Evolutionary conservation across 176 grass and related monocot species (phyloP), one percentile per base, ranked within the genome.

Genomic region (Themeda triandra): DNA sequence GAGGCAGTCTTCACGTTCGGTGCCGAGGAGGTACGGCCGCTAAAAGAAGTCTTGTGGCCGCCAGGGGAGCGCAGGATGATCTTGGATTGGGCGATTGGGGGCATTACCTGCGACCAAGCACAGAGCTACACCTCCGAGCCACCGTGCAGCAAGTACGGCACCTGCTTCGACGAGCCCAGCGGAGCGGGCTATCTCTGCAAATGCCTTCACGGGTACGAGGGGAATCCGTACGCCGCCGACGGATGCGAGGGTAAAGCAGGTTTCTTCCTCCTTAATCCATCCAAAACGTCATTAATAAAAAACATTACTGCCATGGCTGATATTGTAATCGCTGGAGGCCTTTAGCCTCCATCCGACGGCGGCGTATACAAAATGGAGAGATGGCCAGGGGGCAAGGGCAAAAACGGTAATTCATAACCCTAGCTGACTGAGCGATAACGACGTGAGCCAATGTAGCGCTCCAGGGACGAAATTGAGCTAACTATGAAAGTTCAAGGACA

Each of bases 81-180:
- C 54, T 71, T 89, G 88, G 83, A 89, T 53, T 89, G 88, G 88
- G 64, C 54, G 45, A 18, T 89, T 25, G 78, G 17, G 42, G 0
- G 0, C n/a, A 21, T 0, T 24, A 82, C 51, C 2, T 85, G 87
- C 24, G 12, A 70, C 0, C 42, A 74, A n/a, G 49, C 82, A n/a
- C 10, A 2, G 8, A 13, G 1, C 49, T n/a, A 63, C 71, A 51
- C 2, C 17, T 32, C 40, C 8, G 18, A 0, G 0, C 3, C 12
- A 13, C 5, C 1, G 2, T 89, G 88, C 78, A 25, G 24, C 78
- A 21, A 25, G 31, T 28, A 6, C 33, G 80, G 83, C 68, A 1
- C 27, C 13, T 89, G 88, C 78, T 60, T 86, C 12, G 41, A 86
- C 21, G 49, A 14, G 2, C 72, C 71, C 13, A 23, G 33, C 6